Conservation (phyloP, 2,329 filamentous ascomycete species). For the Arthrobotrys pseudoclavata region DNA sequence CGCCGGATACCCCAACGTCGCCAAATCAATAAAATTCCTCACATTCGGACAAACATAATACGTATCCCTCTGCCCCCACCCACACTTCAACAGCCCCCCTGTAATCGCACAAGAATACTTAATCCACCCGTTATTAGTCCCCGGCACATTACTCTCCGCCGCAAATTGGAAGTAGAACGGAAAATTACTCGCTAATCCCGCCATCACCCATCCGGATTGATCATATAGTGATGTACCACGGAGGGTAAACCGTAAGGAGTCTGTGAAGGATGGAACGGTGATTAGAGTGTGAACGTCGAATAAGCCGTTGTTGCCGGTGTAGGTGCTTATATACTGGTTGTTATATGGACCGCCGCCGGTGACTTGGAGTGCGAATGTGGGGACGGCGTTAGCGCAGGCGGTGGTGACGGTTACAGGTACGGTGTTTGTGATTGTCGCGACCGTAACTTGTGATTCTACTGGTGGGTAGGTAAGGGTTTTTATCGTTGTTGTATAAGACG, state of each 20-base stretch:
- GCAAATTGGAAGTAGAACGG: not conserved
- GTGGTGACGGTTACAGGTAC: slow-evolving; percentile 5
- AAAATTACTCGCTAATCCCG: not conserved
- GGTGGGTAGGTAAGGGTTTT: slow-evolving; percentile 5
- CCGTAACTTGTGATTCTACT: not conserved
- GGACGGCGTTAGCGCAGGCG: slow-evolving; percentile 4
- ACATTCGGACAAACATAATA: slow-evolving; percentile 23
- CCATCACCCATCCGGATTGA: not conserved
- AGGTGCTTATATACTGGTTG: slow-evolving; percentile 10
- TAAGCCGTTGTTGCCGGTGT: not conserved
- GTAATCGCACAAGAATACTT: not conserved
- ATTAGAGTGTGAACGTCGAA: not conserved
- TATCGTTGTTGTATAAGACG: slow-evolving; percentile 7
- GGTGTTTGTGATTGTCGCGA: slow-evolving; percentile 10
- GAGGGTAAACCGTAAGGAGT: not conserved
- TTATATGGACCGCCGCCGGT: slow-evolving; percentile 28
- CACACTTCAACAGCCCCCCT: not conserved
- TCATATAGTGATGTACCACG: not conserved
- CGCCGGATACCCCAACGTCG: not conserved
- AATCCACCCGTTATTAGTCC: not conserved
- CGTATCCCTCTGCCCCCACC: not conserved
- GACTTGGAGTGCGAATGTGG: slow-evolving; percentile 25
- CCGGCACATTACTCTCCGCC: not conserved
- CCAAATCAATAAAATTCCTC: slow-evolving; percentile 21
- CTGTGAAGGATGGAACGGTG: not conserved